Conservation (phyloP, 1,284 basidiomycete genomes). For the Waitea zeae region DNA sequence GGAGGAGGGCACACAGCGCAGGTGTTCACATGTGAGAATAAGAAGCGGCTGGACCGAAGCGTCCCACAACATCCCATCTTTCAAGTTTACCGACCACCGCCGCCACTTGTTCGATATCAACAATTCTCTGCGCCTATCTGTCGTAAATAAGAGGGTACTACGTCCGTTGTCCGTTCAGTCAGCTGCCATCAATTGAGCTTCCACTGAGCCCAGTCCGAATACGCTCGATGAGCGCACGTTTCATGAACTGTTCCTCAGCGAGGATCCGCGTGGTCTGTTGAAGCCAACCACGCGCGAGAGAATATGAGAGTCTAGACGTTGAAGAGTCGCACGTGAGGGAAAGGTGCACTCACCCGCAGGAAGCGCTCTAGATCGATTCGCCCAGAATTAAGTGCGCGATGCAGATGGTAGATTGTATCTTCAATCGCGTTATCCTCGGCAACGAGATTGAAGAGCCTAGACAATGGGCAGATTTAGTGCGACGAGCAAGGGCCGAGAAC, state of each 20-base stretch:
- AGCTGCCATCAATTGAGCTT: no score
- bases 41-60: no score
- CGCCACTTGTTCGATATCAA: no score
- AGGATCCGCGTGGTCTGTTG: constrained; percentile 68
- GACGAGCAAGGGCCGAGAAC: no score
- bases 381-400: constrained; percentile 83
- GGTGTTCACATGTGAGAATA: no score
- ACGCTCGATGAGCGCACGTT: constrained; percentile 80
- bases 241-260: constrained; percentile 90
- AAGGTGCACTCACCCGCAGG: constrained; percentile 46
- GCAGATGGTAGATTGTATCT: constrained; percentile 95
- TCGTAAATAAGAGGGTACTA: no score
- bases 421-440: constrained; percentile 99
- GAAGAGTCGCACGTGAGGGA: constrained; percentile 7
- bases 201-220: constrained; percentile 56
- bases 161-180: no score
- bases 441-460: constrained; percentile 84
- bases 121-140: no score
- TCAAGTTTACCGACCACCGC: no score
- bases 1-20: no score
- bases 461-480: no score
- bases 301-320: constrained; percentile 3
- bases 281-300: constrained; percentile 5
- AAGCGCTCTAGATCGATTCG: constrained; percentile 87
- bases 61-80: no score